phyloP scores from a whole-genome alignment of 441 rosid species.

The Pelargonium fulgidum region DNA sequence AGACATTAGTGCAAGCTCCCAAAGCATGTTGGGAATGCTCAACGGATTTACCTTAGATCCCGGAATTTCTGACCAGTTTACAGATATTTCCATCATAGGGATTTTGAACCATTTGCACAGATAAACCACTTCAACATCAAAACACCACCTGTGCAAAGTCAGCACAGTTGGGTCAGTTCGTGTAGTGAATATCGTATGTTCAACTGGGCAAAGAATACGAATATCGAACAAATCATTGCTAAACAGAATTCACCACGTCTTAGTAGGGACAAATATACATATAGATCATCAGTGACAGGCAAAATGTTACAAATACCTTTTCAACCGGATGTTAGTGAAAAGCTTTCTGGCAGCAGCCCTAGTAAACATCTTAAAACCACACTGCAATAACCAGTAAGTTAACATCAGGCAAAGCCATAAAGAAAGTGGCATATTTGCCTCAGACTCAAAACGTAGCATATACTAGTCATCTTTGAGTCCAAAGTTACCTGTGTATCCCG shows the following conservation, averaged over 20 bases:
- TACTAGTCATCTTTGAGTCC: neutral
- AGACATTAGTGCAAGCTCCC: slow-evolving; percentile 86
- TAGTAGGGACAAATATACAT: too few relatives aligned
- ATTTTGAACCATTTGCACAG: slow-evolving; percentile 76
- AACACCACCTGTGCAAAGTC: slow-evolving; percentile 77
- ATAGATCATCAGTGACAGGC: neutral
- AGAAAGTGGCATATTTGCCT: slow-evolving; percentile 7
- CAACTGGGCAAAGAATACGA: too few relatives aligned
- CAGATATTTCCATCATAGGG: slow-evolving; percentile 74
- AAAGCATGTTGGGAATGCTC: slow-evolving; percentile 93
- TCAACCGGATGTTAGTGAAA: slow-evolving; percentile 71
- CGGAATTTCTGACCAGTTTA: slow-evolving; percentile 86
- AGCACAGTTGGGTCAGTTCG: neutral
- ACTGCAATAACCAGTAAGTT: slow-evolving; percentile 34
- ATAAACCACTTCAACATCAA: slow-evolving; percentile 82
- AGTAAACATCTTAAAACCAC: slow-evolving; percentile 98
- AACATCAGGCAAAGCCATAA: slow-evolving; percentile 15
- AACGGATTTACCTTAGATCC: slow-evolving; percentile 83
- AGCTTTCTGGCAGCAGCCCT: slow-evolving; percentile 92
- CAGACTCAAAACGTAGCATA: neutral
- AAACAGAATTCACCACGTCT: too few relatives aligned
- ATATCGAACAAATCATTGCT: too few relatives aligned
- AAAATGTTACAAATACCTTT: slow-evolving; percentile 41
- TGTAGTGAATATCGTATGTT: too few relatives aligned
- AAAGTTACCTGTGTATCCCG: slow-evolving; percentile 78